These are phyloP conservation scores for Rubia tinctorum DNA, from an alignment of 305 asterid genomes.

Conservation along the genomic window DNA sequence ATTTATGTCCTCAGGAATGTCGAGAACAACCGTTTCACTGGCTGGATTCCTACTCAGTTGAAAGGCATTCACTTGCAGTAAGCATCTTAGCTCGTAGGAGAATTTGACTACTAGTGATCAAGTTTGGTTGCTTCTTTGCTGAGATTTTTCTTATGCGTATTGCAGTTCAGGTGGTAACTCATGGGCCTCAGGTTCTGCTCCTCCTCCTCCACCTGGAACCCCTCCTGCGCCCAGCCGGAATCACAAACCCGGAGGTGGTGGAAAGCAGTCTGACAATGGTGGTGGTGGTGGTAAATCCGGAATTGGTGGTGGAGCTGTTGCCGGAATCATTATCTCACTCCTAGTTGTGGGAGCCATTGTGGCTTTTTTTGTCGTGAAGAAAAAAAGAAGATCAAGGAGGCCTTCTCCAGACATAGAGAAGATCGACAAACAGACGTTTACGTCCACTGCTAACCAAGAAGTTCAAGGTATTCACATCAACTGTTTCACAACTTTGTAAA, in stretches of 20 bases:
- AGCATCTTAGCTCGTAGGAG: constrained; percentile 27
- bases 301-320: constrained; percentile 78
- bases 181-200: constrained; percentile 80
- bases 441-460: constrained; percentile 68
- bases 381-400: constrained; percentile 63
- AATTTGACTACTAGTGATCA: background rate
- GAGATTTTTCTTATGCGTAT: constrained; percentile 15
- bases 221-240: constrained; percentile 48
- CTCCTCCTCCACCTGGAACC: constrained; percentile 96
- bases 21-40: constrained; percentile 82
- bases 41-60: constrained; percentile 78
- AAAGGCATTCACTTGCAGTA: constrained; percentile 72
- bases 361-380: constrained; percentile 66
- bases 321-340: constrained; percentile 77
- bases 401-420: constrained; percentile 65
- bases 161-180: constrained; percentile 67
- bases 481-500: background rate
- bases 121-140: constrained; percentile 1
- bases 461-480: constrained; percentile 45
- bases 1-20: constrained; percentile 48
- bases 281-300: constrained; percentile 63
- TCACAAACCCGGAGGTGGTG: constrained; percentile 28
- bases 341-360: constrained; percentile 71
- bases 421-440: constrained; percentile 60
- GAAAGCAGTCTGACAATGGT: constrained; percentile 33